These are phyloP conservation scores for Solanum rostratum DNA, from an alignment of 257 asterid species.

Conservation along the genomic window DNA sequence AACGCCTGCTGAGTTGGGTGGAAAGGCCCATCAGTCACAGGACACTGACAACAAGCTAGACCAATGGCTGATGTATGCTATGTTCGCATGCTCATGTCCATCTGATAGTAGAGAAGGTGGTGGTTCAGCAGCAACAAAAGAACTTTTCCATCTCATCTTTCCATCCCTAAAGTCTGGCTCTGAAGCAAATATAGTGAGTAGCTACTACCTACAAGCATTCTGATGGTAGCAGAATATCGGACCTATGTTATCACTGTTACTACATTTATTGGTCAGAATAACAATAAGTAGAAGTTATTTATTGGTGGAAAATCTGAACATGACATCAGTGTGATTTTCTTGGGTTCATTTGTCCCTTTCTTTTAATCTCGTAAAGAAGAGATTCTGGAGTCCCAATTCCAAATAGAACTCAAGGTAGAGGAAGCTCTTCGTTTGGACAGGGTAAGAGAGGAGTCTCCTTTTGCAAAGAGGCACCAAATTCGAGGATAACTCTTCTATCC, in stretches of 20 bases:
- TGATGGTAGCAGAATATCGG: background rate
- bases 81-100: slow-evolving; percentile 95
- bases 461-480: too few relatives aligned
- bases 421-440: too few relatives aligned
- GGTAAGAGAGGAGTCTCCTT: too few relatives aligned
- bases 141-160: slow-evolving; percentile 85
- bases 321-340: background rate
- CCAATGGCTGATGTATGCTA: slow-evolving; percentile 98
- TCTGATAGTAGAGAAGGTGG: slow-evolving; percentile 80
- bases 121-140: slow-evolving; percentile 81
- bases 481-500: too few relatives aligned
- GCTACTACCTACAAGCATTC: slow-evolving; percentile 6
- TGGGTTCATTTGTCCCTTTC: background rate
- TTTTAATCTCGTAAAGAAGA: background rate
- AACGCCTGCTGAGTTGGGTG: slow-evolving; percentile 93
- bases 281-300: background rate
- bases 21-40: slow-evolving; percentile 90
- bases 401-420: too few relatives aligned
- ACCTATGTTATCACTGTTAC: background rate
- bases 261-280: background rate
- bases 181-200: slow-evolving; percentile 78
- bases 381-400: too few relatives aligned
- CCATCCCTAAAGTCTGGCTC: slow-evolving; percentile 95
- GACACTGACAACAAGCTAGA: slow-evolving; percentile 94
- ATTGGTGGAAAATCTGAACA: background rate